Percentiles rank a stretch among this genome's conserved stretches.
Evolutionary conservation across 2,329 filamentous ascomycete genomes (phyloP).

Genomic region (Penicillium hordei): DNA sequence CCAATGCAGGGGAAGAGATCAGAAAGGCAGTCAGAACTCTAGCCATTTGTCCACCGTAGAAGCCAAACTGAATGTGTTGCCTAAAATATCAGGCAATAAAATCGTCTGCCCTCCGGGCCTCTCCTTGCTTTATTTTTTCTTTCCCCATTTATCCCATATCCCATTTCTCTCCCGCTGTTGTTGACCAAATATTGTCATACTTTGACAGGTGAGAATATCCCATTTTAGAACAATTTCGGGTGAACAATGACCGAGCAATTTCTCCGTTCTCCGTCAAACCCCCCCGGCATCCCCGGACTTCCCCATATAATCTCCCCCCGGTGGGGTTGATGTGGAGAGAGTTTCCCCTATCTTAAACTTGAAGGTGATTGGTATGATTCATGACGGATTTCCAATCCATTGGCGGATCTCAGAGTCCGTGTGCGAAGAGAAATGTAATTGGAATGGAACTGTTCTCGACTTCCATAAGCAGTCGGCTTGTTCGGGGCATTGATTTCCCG

Average conservation of each 20-base stretch:
- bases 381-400: not conserved
- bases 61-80: not conserved
- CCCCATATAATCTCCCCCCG: conserved; percentile 1
- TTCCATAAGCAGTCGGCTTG: not conserved
- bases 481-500: conserved; percentile 8
- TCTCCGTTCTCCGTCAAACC: conserved; percentile 16
- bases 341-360: not conserved
- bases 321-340: not conserved
- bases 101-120: not conserved
- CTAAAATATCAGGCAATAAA: not conserved
- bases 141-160: not conserved
- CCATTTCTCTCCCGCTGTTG: not conserved
- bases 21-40: too few relatives aligned
- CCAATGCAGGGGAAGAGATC: too few relatives aligned
- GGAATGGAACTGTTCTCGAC: not conserved
- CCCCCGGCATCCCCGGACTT: conserved; percentile 3
- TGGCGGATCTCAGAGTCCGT: not conserved
- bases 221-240: conserved; percentile 9
- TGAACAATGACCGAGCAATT: conserved; percentile 20
- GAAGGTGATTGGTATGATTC: not conserved
- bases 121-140: not conserved
- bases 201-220: too few relatives aligned
- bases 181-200: not conserved
- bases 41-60: too few relatives aligned
- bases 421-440: not conserved